Base-by-base conservation (phyloP, 2,329 filamentous ascomycete species). In the Bertia moriformis region DNA sequence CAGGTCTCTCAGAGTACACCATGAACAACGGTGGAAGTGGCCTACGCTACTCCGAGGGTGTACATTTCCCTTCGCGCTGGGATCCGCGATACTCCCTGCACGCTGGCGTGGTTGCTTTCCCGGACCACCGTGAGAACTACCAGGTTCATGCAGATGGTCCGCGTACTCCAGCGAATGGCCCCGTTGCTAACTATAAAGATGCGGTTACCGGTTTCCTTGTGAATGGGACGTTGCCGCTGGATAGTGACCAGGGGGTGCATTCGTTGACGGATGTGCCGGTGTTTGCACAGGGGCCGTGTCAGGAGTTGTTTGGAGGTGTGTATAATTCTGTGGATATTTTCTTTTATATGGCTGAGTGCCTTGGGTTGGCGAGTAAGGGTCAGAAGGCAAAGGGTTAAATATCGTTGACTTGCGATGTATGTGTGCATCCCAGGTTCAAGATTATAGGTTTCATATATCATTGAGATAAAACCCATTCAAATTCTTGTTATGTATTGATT, bases 61-160 rank as follows among this genome's bases (percentile, higher is more conserved):
- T 73, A 48, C 73, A 83, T 62, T 93, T 91, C 67, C 85, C 85
- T 15, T 66, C 72, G 44, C 86, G 85, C 64, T 91, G 85, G 84
- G 80, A 85, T 54, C 85, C 85, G 13, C 73, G 85, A 20, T 91
- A 89, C 60, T 81, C 82, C 42, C 73, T 93, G 38, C 83, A 82
- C 41, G 70, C 76, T 30, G 85, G 85, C 39, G 58, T 85, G 22
- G 73, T 67, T 38, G 82, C 82, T 20, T 70, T 71, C 51, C 85
- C 85, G 0, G 85, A 93, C 55, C 74, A 69, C 49, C 69, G 82
- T 17, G 85, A 93, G 65, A 71, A 83, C 60, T 93, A 78, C 66
- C 68, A 68, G 45, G 75, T 89, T 13, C 76, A 77, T 61, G 74
- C 73, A 56, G 61, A 66, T 14, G 77, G 75, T 0, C 71, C 83